phyloP scores from a whole-genome alignment of 1,284 basidiomycete species.

The Garcileccinum viscosum region DNA sequence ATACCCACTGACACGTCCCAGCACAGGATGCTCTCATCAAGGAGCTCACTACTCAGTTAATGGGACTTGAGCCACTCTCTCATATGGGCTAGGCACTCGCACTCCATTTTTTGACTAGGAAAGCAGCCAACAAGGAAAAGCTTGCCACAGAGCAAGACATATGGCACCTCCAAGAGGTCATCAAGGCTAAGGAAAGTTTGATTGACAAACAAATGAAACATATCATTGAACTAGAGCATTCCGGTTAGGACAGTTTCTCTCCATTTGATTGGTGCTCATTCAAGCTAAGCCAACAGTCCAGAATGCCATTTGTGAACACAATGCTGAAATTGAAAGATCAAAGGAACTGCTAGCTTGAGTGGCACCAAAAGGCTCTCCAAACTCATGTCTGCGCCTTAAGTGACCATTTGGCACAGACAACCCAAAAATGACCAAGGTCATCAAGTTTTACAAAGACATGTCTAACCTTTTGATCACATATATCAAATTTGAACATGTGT shows the following conservation, averaged over 20 bases:
- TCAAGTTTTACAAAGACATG: slow-evolving; percentile 66
- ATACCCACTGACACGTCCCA: slow-evolving; percentile 35
- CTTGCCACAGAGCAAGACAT: slow-evolving; percentile 57
- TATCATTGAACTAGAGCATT: slow-evolving; percentile 52
- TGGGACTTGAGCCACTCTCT: slow-evolving; percentile 59
- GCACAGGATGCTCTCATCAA: slow-evolving; percentile 64
- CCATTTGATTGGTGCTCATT: slow-evolving; percentile 8
- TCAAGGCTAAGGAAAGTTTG: slow-evolving; percentile 50
- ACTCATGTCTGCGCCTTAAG: slow-evolving; percentile 38
- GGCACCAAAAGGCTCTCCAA: slow-evolving; percentile 36
- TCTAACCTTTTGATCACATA: slow-evolving; percentile 61
- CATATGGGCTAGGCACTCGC: slow-evolving; percentile 54
- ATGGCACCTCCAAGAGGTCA: slow-evolving; percentile 47
- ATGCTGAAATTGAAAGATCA: slow-evolving; percentile 65
- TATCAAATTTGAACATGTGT: slow-evolving; percentile 48
- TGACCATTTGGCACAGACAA: slow-evolving; percentile 49
- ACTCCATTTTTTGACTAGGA: slow-evolving; percentile 72
- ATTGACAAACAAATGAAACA: slow-evolving; percentile 54
- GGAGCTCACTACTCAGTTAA: slow-evolving; percentile 60
- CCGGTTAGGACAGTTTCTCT: slow-evolving; percentile 44
- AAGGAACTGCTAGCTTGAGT: slow-evolving; percentile 52
- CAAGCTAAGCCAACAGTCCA: slow-evolving; percentile 44
- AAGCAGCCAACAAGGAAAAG: slow-evolving; percentile 73
- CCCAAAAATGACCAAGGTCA: slow-evolving; percentile 55
- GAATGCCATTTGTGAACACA: slow-evolving; percentile 58